Evolutionary conservation across 2,329 filamentous ascomycete genomes (phyloP), one percentile per base, ranked within the genome.

Genomic region (Claviceps cyperi): DNA sequence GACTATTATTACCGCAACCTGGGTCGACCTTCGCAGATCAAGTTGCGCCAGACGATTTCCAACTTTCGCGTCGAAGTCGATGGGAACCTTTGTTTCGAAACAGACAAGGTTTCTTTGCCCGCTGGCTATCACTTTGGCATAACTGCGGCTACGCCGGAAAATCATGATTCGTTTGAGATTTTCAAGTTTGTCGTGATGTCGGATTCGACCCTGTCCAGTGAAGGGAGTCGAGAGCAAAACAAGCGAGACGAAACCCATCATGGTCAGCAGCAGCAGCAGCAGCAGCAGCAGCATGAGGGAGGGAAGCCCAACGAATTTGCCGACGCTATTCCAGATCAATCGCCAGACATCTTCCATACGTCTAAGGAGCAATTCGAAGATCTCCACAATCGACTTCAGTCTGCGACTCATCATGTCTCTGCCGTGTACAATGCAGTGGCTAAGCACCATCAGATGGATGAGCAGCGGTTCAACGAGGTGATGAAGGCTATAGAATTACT

Each of bases 101-200:
- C 81, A 48, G 71, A 82, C 65, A 85, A 87, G 72, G 76, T 97
- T 60, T 74, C 72, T 53, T 76, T 98, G 22, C 92, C 91, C 3
- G 59, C 75, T 2, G 86, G 86, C 57, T 94, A 97, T 70, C 77
- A 78, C 63, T 86, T 95, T 57, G 92, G 92, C 59, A 71, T 98
- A 57, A 88, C 85, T 13, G 92, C 91, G 41, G 86, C 87, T 15
- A 91, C 87, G 3, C 86, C 87, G 32, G 91, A 97, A 57, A 90
- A 81, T 59, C 89, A 92, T 0, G 92, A 98, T 68, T 94, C 88
- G 5, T 94, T 96, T 60, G 92, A 98, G 67, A 67, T 95, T 56
- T 92, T 90, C 73, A 94, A 91, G 64, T 77, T 97, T 62, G 75
- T 85, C 37, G 78, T 92, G 48, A 79, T 82, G 61, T 81, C 77